Conservation (phyloP, 2,329 filamentous ascomycete species). For the Hortaea sp. region DNA sequence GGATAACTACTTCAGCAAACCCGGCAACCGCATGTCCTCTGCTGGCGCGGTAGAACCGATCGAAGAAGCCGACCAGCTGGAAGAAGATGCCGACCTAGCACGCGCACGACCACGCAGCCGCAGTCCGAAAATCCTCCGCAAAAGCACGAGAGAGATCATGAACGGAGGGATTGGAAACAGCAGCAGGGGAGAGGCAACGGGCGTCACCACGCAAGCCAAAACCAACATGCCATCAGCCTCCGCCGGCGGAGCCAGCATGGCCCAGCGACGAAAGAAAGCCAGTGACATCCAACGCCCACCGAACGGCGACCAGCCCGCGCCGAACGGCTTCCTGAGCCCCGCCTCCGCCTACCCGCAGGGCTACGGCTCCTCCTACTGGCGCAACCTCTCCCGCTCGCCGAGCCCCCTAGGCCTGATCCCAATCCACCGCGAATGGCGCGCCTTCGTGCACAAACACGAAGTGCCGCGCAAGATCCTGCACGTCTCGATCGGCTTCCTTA, state of each 20-base stretch:
- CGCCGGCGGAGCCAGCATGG: background rate
- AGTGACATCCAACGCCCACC: conserved; percentile 17
- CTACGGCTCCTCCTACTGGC: conserved; percentile 68
- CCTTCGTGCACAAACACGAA: conserved; percentile 87
- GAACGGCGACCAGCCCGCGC: conserved; percentile 12
- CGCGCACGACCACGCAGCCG: conserved; percentile 61
- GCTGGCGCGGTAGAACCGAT: conserved; percentile 51
- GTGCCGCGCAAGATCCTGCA: conserved; percentile 89
- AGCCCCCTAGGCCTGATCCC: conserved; percentile 90
- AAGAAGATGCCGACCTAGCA: conserved; percentile 40
- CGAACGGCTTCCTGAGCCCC: conserved; percentile 22
- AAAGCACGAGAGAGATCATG: conserved; percentile 6
- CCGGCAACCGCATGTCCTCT: conserved; percentile 37
- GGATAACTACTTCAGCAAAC: conserved; percentile 60
- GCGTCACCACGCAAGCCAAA: conserved; percentile 2
- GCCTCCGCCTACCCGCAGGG: conserved; percentile 33
- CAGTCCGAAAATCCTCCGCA: conserved; percentile 46
- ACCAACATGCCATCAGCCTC: conserved; percentile 4
- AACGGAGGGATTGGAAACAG: conserved; percentile 11
- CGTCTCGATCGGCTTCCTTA: conserved; percentile 92
- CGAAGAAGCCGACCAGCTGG: conserved; percentile 28
- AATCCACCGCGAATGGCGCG: conserved; percentile 84
- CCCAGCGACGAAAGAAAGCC: conserved; percentile 23
- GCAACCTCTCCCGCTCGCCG: conserved; percentile 80
- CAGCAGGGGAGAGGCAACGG: conserved; percentile 9